Percentiles rank a stretch among this genome's conserved stretches.
phyloP scores from a whole-genome alignment of 2,329 filamentous ascomycete species.

The Colletotrichum aenigma region DNA sequence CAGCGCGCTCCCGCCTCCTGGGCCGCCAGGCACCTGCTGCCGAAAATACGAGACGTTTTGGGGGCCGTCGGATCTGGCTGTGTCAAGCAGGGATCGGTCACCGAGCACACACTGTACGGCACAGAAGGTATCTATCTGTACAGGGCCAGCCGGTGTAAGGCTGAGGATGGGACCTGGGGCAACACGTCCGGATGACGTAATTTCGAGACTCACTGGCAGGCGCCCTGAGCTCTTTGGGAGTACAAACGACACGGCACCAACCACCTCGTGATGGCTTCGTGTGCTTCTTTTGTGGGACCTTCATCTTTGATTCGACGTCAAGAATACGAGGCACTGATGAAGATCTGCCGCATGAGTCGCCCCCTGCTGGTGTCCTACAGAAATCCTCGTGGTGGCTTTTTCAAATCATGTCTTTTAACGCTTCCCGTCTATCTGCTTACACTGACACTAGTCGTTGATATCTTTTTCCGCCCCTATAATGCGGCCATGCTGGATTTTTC shows the following conservation, averaged over 20 bases:
- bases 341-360: not conserved
- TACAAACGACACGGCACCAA: not conserved
- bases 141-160: not conserved
- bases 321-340: not conserved
- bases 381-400: not conserved
- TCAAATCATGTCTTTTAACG: constrained; percentile 21
- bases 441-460: constrained; percentile 19
- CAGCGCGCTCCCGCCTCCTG: not conserved
- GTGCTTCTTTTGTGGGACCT: not conserved
- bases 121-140: not conserved
- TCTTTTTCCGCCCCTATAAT: constrained; percentile 12
- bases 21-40: not conserved
- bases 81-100: not conserved
- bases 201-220: not conserved
- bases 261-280: not conserved
- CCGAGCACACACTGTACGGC: not conserved
- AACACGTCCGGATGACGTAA: not conserved
- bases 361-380: not conserved
- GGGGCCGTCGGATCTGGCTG: not conserved
- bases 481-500: constrained; percentile 4
- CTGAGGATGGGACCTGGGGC: not conserved
- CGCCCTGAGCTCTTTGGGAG: not conserved
- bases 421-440: constrained; percentile 21
- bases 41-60: not conserved
- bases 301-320: not conserved